Conservation (phyloP, 139 green algal species). For the Micractinium sp. region DNA sequence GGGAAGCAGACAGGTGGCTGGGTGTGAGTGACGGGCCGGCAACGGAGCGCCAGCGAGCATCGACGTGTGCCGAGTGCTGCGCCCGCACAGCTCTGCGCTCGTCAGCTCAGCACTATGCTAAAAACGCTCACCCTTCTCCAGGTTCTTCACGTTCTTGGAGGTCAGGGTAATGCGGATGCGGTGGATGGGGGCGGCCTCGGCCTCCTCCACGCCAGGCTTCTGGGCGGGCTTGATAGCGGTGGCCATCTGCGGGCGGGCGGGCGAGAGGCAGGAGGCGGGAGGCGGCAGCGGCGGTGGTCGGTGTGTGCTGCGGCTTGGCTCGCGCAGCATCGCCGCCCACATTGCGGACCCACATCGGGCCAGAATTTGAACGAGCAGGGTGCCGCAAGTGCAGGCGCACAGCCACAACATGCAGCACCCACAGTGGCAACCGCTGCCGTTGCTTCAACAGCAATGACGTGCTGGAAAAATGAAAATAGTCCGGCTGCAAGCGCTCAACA, state of each 20-base stretch:
- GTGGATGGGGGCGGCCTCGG: constrained; percentile 71
- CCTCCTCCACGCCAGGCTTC: constrained; percentile 82
- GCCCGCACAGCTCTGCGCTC: no score
- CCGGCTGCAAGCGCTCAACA: background rate
- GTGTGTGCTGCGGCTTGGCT: background rate
- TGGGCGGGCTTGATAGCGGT: constrained; percentile 49
- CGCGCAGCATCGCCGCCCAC: background rate
- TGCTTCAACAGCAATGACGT: background rate
- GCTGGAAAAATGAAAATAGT: no score
- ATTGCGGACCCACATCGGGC: background rate
- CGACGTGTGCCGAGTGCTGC: no score
- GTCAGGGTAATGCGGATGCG: constrained; percentile 99
- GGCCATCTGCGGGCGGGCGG: constrained; percentile 43
- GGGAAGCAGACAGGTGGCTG: no score
- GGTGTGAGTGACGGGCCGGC: no score
- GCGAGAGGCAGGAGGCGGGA: background rate
- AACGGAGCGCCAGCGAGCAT: no score
- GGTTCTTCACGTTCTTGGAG: constrained; percentile 93
- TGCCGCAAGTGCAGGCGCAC: background rate
- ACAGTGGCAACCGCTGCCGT: background rate
- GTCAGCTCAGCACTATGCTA: no score
- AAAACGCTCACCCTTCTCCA: constrained; percentile 91
- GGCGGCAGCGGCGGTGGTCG: background rate
- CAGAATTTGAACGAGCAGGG: background rate
- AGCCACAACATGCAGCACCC: background rate